phyloP scores from a whole-genome alignment of 768 basidiomycete genomes.

The Exsudoporus frostii region DNA sequence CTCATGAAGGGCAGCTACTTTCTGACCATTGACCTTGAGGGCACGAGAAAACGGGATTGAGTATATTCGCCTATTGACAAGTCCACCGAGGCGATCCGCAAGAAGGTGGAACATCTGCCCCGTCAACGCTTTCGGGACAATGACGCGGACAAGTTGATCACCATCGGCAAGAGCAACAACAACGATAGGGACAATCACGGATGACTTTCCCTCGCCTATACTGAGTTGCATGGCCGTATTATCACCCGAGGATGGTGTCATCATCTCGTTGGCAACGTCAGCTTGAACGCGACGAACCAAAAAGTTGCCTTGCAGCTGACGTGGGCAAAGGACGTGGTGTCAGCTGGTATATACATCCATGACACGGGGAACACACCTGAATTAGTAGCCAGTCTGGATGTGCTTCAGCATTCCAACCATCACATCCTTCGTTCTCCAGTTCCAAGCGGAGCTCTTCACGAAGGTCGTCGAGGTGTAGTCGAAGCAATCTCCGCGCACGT shows the following conservation, averaged over 20 bases:
- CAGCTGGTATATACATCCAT: neutral
- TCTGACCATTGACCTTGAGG: slow-evolving; percentile 16
- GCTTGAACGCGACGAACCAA: slow-evolving; percentile 42
- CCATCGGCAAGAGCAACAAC: slow-evolving; percentile 42
- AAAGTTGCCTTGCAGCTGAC: slow-evolving; percentile 45
- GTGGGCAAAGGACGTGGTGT: neutral
- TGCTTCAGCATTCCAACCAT: slow-evolving; percentile 10
- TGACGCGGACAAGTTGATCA: slow-evolving; percentile 42
- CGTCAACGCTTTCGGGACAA: slow-evolving; percentile 47
- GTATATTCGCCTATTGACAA: slow-evolving; percentile 46
- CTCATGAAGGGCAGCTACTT: slow-evolving; percentile 23
- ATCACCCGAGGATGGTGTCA: slow-evolving; percentile 31
- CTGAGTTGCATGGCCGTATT: slow-evolving; percentile 50
- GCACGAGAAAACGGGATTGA: slow-evolving; percentile 50
- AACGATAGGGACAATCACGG: slow-evolving; percentile 45
- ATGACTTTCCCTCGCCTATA: slow-evolving; percentile 57
- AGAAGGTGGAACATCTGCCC: slow-evolving; percentile 51
- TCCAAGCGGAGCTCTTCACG: slow-evolving; percentile 33
- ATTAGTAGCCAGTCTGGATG: slow-evolving; percentile 45
- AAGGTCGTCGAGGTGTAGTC: slow-evolving; percentile 17
- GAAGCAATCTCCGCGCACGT: slow-evolving; percentile 36
- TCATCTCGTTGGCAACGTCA: slow-evolving; percentile 45
- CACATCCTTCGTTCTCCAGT: slow-evolving; percentile 23
- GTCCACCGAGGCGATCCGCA: slow-evolving; percentile 40
- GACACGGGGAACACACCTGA: slow-evolving; percentile 30